Base-by-base conservation (phyloP, 805 yeast genomes). In the Starmerella cellae region DNA sequence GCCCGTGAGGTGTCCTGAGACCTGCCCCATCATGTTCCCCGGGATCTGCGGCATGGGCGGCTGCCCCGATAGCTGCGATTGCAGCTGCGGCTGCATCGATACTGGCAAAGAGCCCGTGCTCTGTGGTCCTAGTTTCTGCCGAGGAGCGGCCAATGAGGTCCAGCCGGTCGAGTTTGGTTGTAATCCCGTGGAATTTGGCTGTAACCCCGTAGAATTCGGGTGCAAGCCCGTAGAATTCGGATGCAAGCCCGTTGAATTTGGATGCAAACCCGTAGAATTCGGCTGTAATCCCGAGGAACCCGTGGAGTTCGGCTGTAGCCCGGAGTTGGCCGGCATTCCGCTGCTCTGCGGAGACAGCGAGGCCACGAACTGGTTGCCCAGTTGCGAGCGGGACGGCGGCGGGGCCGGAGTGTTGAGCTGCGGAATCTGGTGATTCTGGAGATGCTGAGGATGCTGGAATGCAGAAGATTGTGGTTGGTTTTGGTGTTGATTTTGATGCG, bases 101-200 rank as follows among this genome's bases (percentile, higher is more conserved):
- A 39, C n/a, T 2, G 51, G 49, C 21, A 46, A 33, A 21, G 43
- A 23, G 14, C 50, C 51, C 13, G 50, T 45, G 22, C 43, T 30
- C 30, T 42, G 50, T 16, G 46, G 38, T 1, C 38, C 35, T 17
- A 42, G 32, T 23, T 32, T 39, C 16, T 28, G 37, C 26, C 21
- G 37, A 5, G 31, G 11, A 13, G 28, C 28, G 28, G 28, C 28
- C 28, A 24, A 8, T 13, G 28, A 24, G 28, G 28, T 24, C 28
- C 28, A 24, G 28, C 28, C 13, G 28, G 11, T 24, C n/a, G n/a
- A n/a, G n/a, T n/a, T n/a, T n/a, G n/a, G n/a, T n/a, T n/a, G n/a
- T n/a, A n/a, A n/a, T 14, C 32, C 32, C 16, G 37, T 34, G 24
- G 23, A 6, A 16, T 34, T 34, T 8, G 32, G 32, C 32, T 29